Base-by-base conservation (phyloP, 1,139 yeast species). In the Kurtzmaniella quercitrusa region DNA sequence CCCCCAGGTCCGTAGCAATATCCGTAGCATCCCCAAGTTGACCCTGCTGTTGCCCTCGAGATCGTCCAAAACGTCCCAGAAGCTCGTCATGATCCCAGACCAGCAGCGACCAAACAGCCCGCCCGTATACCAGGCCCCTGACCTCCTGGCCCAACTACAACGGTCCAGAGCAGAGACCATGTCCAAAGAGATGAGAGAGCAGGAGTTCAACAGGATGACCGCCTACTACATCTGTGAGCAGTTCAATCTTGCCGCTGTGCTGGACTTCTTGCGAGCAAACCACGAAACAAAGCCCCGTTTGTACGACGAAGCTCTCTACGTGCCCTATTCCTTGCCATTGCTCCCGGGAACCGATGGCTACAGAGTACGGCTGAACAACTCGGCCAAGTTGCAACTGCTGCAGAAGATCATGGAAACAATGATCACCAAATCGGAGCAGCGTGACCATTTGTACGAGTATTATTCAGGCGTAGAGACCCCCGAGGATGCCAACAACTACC, bases 211-310 rank as follows among this genome's bases (percentile, higher is more conserved):
- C 29, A 66, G 98, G 47, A 89, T 90, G 51, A 90, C 98, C 0
- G 97, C 97, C 0, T 91, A 91, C 60, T 79, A 89, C 53, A 82
- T 90, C 8, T 82, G 96, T 21, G 96, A 89, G 46, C 89, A 86
- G 18, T 83, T 90, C 57, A 75, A 86, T 54, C 65, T 91, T 43
- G 72, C 74, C 34, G 71, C 79, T 2, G 80, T 89, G 1, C 75
- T 85, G 1, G 73, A 75, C 44, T 91, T 87, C 55, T 63, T 91
- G 38, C 70, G 77, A 39, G 72, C 75, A 14, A 74, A 83, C 43
- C 98, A 91, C 60, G 83, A 83, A 55, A 95, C 90, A 2, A 77
- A 87, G 19, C 96, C 97, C 1, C 68, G 97, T 48, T 61, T 86
- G 23, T 91, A 91, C 55, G 97, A 91, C 60, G 98, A 91, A 55